phyloP scores from a whole-genome alignment of 2,329 filamentous ascomycete genomes.

The Tympanopsis confertula region DNA sequence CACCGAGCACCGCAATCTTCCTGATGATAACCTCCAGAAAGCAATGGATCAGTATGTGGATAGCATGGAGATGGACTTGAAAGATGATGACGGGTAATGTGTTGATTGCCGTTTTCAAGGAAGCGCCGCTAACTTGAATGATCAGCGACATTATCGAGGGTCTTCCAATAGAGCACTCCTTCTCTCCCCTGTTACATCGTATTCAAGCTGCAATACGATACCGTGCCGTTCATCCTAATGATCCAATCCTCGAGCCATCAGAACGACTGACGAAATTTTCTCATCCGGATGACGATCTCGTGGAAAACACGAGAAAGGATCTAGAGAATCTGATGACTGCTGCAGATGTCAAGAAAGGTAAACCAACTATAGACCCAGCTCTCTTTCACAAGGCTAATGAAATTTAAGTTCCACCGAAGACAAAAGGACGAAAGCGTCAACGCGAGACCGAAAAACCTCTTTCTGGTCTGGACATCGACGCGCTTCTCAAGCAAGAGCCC shows the following conservation, averaged over 20 bases:
- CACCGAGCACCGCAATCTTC: constrained; percentile 74
- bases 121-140: not conserved
- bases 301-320: constrained; percentile 39
- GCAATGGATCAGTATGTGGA: constrained; percentile 91
- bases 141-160: constrained; percentile 44
- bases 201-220: constrained; percentile 76
- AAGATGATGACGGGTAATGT: constrained; percentile 63
- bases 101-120: not conserved
- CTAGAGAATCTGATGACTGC: constrained; percentile 55
- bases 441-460: constrained; percentile 68
- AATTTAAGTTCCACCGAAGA: constrained; percentile 64
- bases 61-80: constrained; percentile 74
- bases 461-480: constrained; percentile 78
- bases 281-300: constrained; percentile 55
- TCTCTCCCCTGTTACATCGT: constrained; percentile 75
- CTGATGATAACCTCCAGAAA: constrained; percentile 58
- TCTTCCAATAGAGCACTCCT: constrained; percentile 68
- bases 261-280: constrained; percentile 63
- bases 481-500: constrained; percentile 47
- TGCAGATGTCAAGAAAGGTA: constrained; percentile 75
- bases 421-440: constrained; percentile 54
- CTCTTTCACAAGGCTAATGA: constrained; percentile 13
- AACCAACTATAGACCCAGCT: constrained; percentile 5
- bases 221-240: constrained; percentile 64
- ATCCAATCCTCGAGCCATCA: constrained; percentile 47